Conservation (phyloP, 2,329 filamentous ascomycete genomes). For the Fusarium sp. region DNA sequence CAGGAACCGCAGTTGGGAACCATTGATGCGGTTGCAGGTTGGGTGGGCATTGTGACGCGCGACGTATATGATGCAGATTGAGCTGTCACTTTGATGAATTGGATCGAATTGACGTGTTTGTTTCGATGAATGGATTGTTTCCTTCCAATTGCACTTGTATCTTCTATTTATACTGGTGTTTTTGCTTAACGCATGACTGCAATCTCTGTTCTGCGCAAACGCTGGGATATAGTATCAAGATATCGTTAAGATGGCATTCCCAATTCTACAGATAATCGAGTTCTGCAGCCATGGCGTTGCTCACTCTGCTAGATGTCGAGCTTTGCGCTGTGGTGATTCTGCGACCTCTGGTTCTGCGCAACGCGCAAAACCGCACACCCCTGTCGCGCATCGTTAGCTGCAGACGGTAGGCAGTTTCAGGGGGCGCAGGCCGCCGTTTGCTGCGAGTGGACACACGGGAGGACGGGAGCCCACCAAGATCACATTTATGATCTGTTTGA, state of each 20-base stretch:
- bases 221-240: not conserved
- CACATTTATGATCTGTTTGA: not conserved
- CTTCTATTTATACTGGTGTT: not conserved
- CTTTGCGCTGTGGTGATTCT: conserved; percentile 8
- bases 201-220: not conserved
- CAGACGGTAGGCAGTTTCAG: not conserved
- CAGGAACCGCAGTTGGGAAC: conserved; percentile 12
- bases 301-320: too few relatives aligned
- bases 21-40: conserved; percentile 13
- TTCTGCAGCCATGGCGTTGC: conserved; percentile 1
- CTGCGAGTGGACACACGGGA: not conserved
- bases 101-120: not conserved
- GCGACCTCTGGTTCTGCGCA: conserved; percentile 9
- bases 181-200: not conserved
- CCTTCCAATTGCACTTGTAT: not conserved
- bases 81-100: not conserved
- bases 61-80: not conserved
- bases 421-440: not conserved
- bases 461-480: not conserved
- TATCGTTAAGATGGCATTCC: not conserved
- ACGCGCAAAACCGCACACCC: conserved; percentile 9
- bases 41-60: conserved; percentile 6
- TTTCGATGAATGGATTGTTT: not conserved
- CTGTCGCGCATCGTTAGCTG: not conserved
- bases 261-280: not conserved